These are phyloP conservation scores for Aspergillus sp. DNA, from an alignment of 2,329 filamentous ascomycete species.

Conservation along the genomic window DNA sequence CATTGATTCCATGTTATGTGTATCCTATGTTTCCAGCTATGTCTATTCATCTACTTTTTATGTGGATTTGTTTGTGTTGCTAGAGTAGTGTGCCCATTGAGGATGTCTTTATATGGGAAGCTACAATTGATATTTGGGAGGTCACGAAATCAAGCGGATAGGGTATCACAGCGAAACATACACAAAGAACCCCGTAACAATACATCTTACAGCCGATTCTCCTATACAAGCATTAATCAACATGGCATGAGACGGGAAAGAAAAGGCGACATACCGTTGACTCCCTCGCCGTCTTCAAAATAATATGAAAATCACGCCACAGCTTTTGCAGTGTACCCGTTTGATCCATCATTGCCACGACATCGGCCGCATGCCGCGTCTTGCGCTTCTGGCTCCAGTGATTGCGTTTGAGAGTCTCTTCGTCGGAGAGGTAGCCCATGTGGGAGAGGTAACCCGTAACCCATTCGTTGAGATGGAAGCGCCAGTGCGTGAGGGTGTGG, in stretches of 20 bases:
- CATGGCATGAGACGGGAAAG: background rate
- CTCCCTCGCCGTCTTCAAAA: constrained; percentile 51
- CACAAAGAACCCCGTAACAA: background rate
- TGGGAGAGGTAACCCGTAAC: constrained; percentile 54
- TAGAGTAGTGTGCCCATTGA: constrained; percentile 4
- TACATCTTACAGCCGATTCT: background rate
- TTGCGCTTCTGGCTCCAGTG: constrained; percentile 53
- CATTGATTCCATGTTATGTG: constrained; percentile 7
- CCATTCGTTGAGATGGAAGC: constrained; percentile 63
- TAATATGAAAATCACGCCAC: constrained; percentile 58
- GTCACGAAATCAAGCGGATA: background rate
- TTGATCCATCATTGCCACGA: constrained; percentile 57
- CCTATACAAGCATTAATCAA: background rate
- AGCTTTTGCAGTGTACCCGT: constrained; percentile 53
- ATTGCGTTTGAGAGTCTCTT: constrained; percentile 54
- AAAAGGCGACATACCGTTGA: constrained; percentile 27
- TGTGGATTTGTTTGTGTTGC: constrained; percentile 14
- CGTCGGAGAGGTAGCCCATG: constrained; percentile 50
- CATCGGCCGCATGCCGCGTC: constrained; percentile 52
- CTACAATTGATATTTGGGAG: no score
- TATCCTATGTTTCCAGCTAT: background rate
- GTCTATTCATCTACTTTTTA: constrained; percentile 1
- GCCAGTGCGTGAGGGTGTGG: constrained; percentile 69
- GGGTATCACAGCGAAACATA: constrained; percentile 1
- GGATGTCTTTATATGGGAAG: no score